Base-by-base conservation (phyloP, 23 red algal species). In the Agarophyton chilense region DNA sequence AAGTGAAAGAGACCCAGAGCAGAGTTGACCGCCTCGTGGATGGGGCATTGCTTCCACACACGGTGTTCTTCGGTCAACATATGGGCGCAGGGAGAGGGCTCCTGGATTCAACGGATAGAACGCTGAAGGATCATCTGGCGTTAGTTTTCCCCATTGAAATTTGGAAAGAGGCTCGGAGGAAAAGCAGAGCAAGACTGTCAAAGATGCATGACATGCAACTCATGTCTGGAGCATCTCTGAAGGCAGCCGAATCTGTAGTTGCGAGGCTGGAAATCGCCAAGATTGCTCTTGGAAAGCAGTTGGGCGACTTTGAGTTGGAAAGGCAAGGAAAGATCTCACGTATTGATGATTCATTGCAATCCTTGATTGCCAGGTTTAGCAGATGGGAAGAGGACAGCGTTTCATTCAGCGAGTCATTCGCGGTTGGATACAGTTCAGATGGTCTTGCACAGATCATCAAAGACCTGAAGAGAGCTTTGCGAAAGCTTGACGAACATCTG, bases 61-160 rank as follows among this genome's bases (percentile, higher is more conserved):
- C 77, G 24, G 94, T 92, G 18, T 96, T 96, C 41, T 96, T 96
- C 63, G 94, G 94, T n/a, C 94, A 96, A 45, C 88, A 92, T 28
- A 86, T 86, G 82, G 82, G 82, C 11, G 62, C 82, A 38, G 82
- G 82, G 12, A 66, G 82, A 74, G 82, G 82, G 11, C 82, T 86
- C 24, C 38, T 86, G 32, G 82, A 86, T 67, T 86, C 82, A 0
- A 86, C 82, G 5, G 82, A 86, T 50, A 49, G 82, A 72, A 72
- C 58, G 25, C 47, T 86, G 41, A 86, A 86, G 50, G 82, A 86
- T 55, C 82, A 86, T 86, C 46, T 86, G 21, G 82, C 82, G 45
- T 54, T 86, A 26, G 64, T 86, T n/a, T 86, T 86, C 50, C 82
- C 82, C 31, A 63, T 86, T 58, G 82, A 86, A 52, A 72, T 86